Evolutionary conservation across 2,329 filamentous ascomycete species (phyloP).

Genomic region (Aspergillus sp.): DNA sequence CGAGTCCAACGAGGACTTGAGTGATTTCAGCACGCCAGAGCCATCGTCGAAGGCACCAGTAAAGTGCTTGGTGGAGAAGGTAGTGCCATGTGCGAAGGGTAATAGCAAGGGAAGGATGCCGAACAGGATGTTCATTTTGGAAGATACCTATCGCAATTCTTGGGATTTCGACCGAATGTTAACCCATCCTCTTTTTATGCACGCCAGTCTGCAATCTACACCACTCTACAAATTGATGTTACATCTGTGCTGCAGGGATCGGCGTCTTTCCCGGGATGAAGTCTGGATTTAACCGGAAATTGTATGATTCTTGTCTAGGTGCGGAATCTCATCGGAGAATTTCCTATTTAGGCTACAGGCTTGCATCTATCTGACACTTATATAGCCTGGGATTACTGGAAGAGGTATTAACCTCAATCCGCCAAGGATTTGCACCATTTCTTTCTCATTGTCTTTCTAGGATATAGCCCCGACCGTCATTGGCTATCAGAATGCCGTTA

Average conservation of each 20-base stretch:
- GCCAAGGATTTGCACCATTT: too few species aligned
- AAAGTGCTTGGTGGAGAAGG: background rate
- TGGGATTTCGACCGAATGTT: background rate
- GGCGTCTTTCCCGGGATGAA: background rate
- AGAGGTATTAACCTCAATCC: too few species aligned
- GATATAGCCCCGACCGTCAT: too few species aligned
- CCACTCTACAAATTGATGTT: background rate
- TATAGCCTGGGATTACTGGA: too few species aligned
- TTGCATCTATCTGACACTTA: too few species aligned
- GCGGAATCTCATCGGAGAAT: background rate
- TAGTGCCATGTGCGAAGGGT: background rate
- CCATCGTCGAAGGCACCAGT: background rate
- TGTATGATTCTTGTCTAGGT: background rate
- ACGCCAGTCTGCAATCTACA: background rate
- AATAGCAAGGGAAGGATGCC: background rate
- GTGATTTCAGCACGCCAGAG: conserved; percentile 48
- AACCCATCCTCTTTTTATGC: background rate
- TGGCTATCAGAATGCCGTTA: too few species aligned
- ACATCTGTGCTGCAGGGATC: background rate
- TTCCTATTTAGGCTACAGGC: background rate
- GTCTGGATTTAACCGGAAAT: background rate
- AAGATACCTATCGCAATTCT: background rate
- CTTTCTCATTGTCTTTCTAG: too few species aligned
- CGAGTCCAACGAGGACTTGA: conserved; percentile 41
- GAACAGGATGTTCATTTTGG: background rate